Conservation (phyloP, 2,329 filamentous ascomycete species). For the Plectosphaerella sp. region DNA sequence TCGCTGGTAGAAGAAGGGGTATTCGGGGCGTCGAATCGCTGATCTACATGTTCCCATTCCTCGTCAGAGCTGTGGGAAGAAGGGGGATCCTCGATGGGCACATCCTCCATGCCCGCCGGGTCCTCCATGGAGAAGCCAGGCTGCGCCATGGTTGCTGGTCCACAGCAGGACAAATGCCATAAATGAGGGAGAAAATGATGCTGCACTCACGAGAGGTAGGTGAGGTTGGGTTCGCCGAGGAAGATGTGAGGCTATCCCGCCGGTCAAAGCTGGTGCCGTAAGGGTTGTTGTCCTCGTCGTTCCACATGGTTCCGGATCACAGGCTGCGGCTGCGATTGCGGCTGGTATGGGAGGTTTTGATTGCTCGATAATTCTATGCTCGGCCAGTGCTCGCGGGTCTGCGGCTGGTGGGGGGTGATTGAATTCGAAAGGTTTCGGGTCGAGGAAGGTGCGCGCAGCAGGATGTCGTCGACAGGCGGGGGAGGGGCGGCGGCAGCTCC, state of each 20-base stretch:
- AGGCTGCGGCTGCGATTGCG: not conserved
- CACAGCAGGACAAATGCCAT: not conserved
- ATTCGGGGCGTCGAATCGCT: slow-evolving; percentile 61
- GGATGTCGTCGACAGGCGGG: not conserved
- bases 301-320: slow-evolving; percentile 69
- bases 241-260: slow-evolving; percentile 72
- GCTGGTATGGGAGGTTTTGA: too few relatives aligned
- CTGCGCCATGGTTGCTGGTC: not conserved
- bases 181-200: not conserved
- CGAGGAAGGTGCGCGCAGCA: not conserved
- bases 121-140: not conserved
- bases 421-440: not conserved
- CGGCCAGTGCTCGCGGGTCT: not conserved
- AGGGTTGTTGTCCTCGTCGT: slow-evolving; percentile 98
- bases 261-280: slow-evolving; percentile 89
- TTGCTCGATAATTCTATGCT: too few relatives aligned
- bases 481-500: not conserved
- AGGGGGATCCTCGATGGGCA: not conserved
- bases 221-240: slow-evolving; percentile 60
- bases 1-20: slow-evolving; percentile 69
- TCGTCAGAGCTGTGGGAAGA: slow-evolving; percentile 32
- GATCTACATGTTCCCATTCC: slow-evolving; percentile 42
- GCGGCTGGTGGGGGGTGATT: not conserved
- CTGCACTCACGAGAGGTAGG: slow-evolving; percentile 48
- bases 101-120: not conserved